These are phyloP conservation scores for Sphaceloma murrayae DNA, from an alignment of 2,329 filamentous ascomycete genomes.

Conservation along the genomic window DNA sequence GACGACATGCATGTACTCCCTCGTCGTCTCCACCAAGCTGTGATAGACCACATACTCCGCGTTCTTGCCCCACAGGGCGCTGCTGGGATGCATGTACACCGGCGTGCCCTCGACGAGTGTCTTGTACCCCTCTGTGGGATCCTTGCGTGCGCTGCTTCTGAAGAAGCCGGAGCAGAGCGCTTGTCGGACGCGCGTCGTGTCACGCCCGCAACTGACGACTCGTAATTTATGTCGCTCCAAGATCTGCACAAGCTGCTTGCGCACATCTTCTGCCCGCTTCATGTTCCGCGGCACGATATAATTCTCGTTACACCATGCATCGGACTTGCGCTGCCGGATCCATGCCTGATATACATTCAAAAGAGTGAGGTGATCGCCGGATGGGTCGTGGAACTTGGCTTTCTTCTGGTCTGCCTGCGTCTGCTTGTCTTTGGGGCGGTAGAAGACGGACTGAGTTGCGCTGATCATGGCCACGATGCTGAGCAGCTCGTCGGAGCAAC, in stretches of 20 bases:
- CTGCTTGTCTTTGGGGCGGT: slow-evolving; percentile 95
- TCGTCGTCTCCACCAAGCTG: slow-evolving; percentile 79
- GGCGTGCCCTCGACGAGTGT: slow-evolving; percentile 91
- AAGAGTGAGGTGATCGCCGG: slow-evolving; percentile 87
- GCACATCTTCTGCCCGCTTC: slow-evolving; percentile 80
- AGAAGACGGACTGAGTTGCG: slow-evolving; percentile 70
- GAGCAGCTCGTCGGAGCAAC: slow-evolving; percentile 88
- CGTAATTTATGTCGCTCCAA: slow-evolving; percentile 84
- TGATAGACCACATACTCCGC: slow-evolving; percentile 96
- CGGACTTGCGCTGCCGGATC: slow-evolving; percentile 74
- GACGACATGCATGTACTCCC: slow-evolving; percentile 96
- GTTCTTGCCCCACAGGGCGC: slow-evolving; percentile 87
- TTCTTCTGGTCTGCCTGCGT: slow-evolving; percentile 95
- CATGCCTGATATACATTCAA: slow-evolving; percentile 97
- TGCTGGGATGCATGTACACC: slow-evolving; percentile 87
- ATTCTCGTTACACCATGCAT: slow-evolving; percentile 94
- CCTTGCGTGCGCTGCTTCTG: slow-evolving; percentile 87
- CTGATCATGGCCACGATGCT: slow-evolving; percentile 93
- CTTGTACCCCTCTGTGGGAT: slow-evolving; percentile 94
- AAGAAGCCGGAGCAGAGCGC: slow-evolving; percentile 92
- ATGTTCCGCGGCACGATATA: slow-evolving; percentile 91
- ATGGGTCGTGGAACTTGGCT: slow-evolving; percentile 89
- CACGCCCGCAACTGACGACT: slow-evolving; percentile 73
- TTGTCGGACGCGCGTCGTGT: slow-evolving; percentile 78
- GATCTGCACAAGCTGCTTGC: slow-evolving; percentile 84